Base-by-base conservation (phyloP, 306 rosid species). In the Quercus rubra region DNA sequence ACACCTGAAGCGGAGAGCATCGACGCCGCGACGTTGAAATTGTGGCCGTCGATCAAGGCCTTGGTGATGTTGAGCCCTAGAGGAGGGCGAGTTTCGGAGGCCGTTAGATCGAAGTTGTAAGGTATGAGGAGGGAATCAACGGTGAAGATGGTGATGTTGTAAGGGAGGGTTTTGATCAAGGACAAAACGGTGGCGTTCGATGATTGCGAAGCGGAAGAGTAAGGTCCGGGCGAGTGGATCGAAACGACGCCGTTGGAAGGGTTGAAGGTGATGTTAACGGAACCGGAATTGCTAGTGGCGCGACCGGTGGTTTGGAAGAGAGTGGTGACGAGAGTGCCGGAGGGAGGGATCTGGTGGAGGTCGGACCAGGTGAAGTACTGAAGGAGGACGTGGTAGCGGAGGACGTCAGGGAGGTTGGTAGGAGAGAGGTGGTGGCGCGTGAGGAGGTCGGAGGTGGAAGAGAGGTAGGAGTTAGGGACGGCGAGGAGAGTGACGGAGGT, bases 251-350 rank as follows among this genome's bases (percentile, higher is more conserved):
- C 89, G 70, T 68, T 79, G 76, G 70, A 10, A 1, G 91, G 89
- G 73, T 91, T 85, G 70, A 89, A 92, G 5, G 99, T 89, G 87
- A 96, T 74, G 80, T 96, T 96, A 38, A 96, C 89, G 46, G 90
- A 90, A 78, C 99, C 98, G 75, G 82, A 91, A 79, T 95, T 87
- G 74, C 30, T 82, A 55, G 96, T 64, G 86, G 98, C 99, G 43
- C 98, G 99, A 20, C 99, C 99, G 6, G 99, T 96, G 81, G 99
- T 91, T 4, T 96, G 99, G 80, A 80, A 86, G 78, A 96, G 99
- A 3, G 99, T 93, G 70, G 99, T 91, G 81, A 96, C 71, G 70
- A 96, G 93, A 23, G 90, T 88, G 7, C 99, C 99, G 57, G 94
- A 84, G 17, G 97, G 79, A 0, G 97, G 87, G 80, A 91, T 78